A percentile compares a stretch with the other conserved stretches of the same genome.
phyloP scores from a whole-genome alignment of 768 basidiomycete genomes.

The Tricholoma hemisulphureum region DNA sequence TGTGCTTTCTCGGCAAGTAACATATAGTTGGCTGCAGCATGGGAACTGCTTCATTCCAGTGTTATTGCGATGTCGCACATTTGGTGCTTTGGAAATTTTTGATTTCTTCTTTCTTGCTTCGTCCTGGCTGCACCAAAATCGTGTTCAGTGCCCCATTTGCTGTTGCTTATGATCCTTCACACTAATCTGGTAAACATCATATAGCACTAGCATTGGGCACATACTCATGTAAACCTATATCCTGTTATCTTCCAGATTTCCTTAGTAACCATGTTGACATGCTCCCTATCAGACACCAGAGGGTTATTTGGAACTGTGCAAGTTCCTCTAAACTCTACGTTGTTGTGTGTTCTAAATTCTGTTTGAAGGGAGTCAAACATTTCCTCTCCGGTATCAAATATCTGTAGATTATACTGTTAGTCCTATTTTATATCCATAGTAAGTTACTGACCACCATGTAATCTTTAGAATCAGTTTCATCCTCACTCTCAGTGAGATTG shows the following conservation, averaged over 20 bases:
- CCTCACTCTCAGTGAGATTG: background rate
- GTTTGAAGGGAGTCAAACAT: background rate
- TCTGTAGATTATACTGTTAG: background rate
- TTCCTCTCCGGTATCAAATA: no score
- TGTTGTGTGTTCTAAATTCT: background rate
- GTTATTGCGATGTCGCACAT: conserved; percentile 20
- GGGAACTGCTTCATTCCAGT: conserved; percentile 23
- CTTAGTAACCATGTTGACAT: no score
- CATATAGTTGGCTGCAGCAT: conserved; percentile 16
- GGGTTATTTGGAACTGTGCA: no score
- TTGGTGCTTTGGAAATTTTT: conserved; percentile 11
- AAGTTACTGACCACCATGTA: background rate
- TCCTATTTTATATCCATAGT: background rate
- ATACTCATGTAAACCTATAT: conserved; percentile 23
- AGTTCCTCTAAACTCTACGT: background rate
- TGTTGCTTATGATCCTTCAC: conserved; percentile 18
- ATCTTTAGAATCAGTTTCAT: background rate
- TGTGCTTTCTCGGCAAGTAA: conserved; percentile 12
- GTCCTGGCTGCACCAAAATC: conserved; percentile 25
- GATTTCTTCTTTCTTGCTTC: no score
- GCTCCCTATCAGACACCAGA: no score
- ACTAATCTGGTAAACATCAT: conserved; percentile 10
- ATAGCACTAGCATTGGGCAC: conserved; percentile 4
- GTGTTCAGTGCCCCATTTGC: conserved; percentile 21
- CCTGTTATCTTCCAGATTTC: no score